Evolutionary conservation across 768 basidiomycete species (phyloP), one percentile per base, ranked within the genome.

Genomic region (Trametes villosa): DNA sequence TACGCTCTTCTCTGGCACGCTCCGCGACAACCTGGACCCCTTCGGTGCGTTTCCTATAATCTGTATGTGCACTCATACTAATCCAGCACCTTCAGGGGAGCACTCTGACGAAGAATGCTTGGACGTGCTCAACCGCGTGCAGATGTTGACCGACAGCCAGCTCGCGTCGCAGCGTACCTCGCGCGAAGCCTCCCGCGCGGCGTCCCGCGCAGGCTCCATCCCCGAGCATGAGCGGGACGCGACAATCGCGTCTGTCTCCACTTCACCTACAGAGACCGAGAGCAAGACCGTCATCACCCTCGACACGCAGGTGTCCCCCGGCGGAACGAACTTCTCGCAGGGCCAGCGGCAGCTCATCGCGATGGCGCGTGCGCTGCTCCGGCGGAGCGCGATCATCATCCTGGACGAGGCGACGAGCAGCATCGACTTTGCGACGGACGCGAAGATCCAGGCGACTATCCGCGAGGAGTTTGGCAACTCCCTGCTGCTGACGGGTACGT

Each of bases 261-360:
- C 67, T n/a, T 64, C 66, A 3, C 59, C 57, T 8, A 89, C 87
- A 0, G 86, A 87, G 24, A 70, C 80, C 2, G 89, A 90, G 22
- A 54, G 67, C 30, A 88, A 83, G 68, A 80, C 78, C 0, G 77
- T 77, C 0, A 77, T 96, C 29, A 80, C 84, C 0, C 79, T 96
- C 4, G 86, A 91, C 20, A 91, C 89, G 0, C 86, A 89, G 60
- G 89, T 96, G 9, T 92, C 92, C 0, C 81, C 91, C 0, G 94
- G 94, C 0, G 94, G 94, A 0, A 81, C 86, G 30, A 96, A 97
- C 76, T 96, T 97, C 73, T 95, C 92, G 1, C 92, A 94, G 60
- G 95, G 96, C 11, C 94, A 98, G 70, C 74, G 94, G 11, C 95
- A 98, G 67, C 76, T 94, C 17, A 89, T 94, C 53, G 88, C 91